A percentile compares a stretch with the other conserved stretches of the same genome.
These are phyloP conservation scores for Ophiorrhiza pumila DNA, from an alignment of 257 asterid genomes.

Conservation along the genomic window DNA sequence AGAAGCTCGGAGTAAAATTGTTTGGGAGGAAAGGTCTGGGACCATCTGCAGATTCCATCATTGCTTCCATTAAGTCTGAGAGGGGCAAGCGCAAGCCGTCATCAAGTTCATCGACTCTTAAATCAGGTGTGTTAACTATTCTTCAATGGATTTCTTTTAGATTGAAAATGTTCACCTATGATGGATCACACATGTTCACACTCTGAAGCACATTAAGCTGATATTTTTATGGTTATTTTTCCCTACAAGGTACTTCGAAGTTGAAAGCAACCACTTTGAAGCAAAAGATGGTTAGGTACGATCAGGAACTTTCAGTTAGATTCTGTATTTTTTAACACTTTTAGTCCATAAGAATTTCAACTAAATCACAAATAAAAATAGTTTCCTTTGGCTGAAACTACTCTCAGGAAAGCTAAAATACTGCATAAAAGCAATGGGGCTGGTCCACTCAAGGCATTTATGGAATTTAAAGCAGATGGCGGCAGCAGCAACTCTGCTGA, in stretches of 20 bases:
- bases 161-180: neutral
- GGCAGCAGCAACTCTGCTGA: slow-evolving; percentile 19
- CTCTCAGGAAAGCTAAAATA: slow-evolving; percentile 78
- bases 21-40: slow-evolving; percentile 95
- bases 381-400: neutral
- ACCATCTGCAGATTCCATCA: slow-evolving; percentile 77
- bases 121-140: slow-evolving; percentile 59
- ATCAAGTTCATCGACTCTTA: slow-evolving; percentile 37
- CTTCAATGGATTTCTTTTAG: slow-evolving; percentile 5
- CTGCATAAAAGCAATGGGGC: slow-evolving; percentile 44
- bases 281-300: slow-evolving; percentile 59
- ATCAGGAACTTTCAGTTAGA: slow-evolving; percentile 7
- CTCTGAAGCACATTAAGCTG: slow-evolving; percentile 11
- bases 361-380: neutral
- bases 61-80: slow-evolving; percentile 78
- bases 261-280: slow-evolving; percentile 41
- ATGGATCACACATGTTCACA: slow-evolving; percentile 7
- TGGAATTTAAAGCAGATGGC: slow-evolving; percentile 32
- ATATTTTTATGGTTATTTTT: slow-evolving; percentile 15
- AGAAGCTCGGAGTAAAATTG: slow-evolving; percentile 78
- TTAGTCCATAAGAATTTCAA: neutral
- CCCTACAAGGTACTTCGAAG: slow-evolving; percentile 45
- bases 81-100: slow-evolving; percentile 56
- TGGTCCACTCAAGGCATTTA: slow-evolving; percentile 29
- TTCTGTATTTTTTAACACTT: slow-evolving; percentile 8